Conservation (phyloP, 768 basidiomycete species). For the Coprinopsis sp. region DNA sequence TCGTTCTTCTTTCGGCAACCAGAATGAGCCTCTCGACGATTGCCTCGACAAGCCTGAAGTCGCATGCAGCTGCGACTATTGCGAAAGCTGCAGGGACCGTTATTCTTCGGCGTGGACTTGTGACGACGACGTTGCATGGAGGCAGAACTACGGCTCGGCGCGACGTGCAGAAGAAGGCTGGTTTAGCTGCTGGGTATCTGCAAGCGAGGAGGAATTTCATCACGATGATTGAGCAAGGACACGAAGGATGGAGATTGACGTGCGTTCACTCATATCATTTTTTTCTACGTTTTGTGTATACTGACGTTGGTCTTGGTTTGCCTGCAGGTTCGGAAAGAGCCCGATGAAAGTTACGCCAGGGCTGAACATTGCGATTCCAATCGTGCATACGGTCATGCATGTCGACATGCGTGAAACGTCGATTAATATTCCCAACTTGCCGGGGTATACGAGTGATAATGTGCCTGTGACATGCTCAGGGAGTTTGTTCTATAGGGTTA, state of each 20-base stretch:
- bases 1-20: too few relatives aligned
- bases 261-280: constrained; percentile 14
- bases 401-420: constrained; percentile 46
- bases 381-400: constrained; percentile 38
- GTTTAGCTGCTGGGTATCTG: background rate
- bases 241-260: constrained; percentile 50
- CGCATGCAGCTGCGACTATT: background rate
- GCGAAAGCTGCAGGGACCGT: background rate
- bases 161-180: too few relatives aligned
- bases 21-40: constrained; percentile 2
- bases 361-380: constrained; percentile 40
- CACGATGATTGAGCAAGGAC: constrained; percentile 49
- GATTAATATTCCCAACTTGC: constrained; percentile 38
- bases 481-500: constrained; percentile 49
- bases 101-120: background rate
- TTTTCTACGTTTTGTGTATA: background rate
- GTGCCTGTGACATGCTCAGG: constrained; percentile 50
- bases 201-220: constrained; percentile 28
- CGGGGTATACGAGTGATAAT: constrained; percentile 32
- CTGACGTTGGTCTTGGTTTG: background rate
- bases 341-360: constrained; percentile 44
- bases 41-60: background rate
- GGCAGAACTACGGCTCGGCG: background rate
- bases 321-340: constrained; percentile 41
- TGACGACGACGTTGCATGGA: too few relatives aligned